Conservation (phyloP, 768 basidiomycete species). For the Xanthoconium purpureum region DNA sequence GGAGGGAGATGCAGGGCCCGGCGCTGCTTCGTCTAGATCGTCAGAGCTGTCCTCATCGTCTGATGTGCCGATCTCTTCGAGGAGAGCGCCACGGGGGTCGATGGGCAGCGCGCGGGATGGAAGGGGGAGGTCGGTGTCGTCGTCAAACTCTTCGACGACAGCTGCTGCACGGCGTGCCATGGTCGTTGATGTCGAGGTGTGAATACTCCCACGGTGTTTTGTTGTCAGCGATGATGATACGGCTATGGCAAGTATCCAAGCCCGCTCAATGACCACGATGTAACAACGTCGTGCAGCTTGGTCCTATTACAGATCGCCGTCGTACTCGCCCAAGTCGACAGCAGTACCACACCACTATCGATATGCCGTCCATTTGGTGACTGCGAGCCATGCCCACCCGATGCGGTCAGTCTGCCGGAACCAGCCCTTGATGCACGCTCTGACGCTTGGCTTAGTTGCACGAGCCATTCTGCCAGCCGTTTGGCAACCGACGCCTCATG, state of each 20-base stretch:
- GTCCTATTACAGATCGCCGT: slow-evolving; percentile 8
- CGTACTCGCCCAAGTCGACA: slow-evolving; percentile 6
- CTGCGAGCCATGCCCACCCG: slow-evolving; percentile 63
- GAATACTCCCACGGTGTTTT: slow-evolving; percentile 27
- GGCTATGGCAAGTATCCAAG: slow-evolving; percentile 6
- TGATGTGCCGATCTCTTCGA: slow-evolving; percentile 64
- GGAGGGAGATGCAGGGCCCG: slow-evolving; percentile 57
- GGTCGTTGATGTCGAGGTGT: slow-evolving; percentile 10
- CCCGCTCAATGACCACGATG: background rate
- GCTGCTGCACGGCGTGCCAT: slow-evolving; percentile 75
- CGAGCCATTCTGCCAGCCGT: slow-evolving; percentile 93
- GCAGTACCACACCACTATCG: slow-evolving; percentile 9
- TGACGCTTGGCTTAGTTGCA: slow-evolving; percentile 49
- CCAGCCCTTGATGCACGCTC: slow-evolving; percentile 2
- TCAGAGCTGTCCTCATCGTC: slow-evolving; percentile 48
- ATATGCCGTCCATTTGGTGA: slow-evolving; percentile 54
- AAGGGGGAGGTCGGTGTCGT: slow-evolving; percentile 88
- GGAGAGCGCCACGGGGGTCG: slow-evolving; percentile 68
- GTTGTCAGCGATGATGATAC: slow-evolving; percentile 14
- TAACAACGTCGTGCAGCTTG: slow-evolving; percentile 8
- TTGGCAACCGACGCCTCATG: slow-evolving; percentile 86
- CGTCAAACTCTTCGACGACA: slow-evolving; percentile 82
- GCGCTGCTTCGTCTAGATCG: slow-evolving; percentile 31
- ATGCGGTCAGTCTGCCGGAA: slow-evolving; percentile 44
- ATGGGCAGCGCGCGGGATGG: slow-evolving; percentile 64